Base-by-base conservation (phyloP, 495 filamentous ascomycete genomes). In the Geoglossum glabrum region DNA sequence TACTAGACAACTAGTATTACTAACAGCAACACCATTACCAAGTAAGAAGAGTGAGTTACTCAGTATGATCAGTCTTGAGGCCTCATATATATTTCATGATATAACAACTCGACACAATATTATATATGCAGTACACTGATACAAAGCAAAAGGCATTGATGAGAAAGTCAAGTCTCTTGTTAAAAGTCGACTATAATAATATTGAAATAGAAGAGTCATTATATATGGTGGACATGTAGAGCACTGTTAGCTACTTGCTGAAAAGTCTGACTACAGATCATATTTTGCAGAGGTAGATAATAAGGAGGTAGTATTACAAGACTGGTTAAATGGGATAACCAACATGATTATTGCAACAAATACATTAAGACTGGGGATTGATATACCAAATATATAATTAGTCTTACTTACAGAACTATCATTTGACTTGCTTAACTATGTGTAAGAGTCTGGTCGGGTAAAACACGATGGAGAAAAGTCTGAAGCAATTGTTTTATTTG, bases 11-110 rank as follows among this genome's bases (percentile, higher is more conserved):
- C 30, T 59, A n/a, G 57, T 59, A 1, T 30, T 59, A 21, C 50
- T 59, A 15, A 59, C 46, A 40, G 57, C 46, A 9, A 59, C 46
- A 17, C 34, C 56, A 21, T 49, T 49, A 34, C 57, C 57, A 30
- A 30, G 31, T 23, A 45, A 45, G 27, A 36, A 57, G 36, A 36
- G 17, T 6, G 55, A 40, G 15, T 50, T 57, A 15, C 26, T 25
- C 10, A 40, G 27, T 13, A 46, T 26, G 31, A 57, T 57, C 11
- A 28, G 21, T 15, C 7, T 50, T 8, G 21, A 28, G 19, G 46
- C 6, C 21, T 21, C 26, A 50, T 15, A 13, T 3, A 25, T 25
- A 3, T 25, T 50, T 9, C 21, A 17, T 3, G 46, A 50, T 15
- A 25, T 50, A 21, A 25, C 46, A 23, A 23, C 46, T 8, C 46